Percentiles rank a stretch among this genome's conserved stretches.
These are phyloP conservation scores for Rhizopus stolonifer DNA, from an alignment of 371 early-diverging fungal species.

Conservation along the genomic window DNA sequence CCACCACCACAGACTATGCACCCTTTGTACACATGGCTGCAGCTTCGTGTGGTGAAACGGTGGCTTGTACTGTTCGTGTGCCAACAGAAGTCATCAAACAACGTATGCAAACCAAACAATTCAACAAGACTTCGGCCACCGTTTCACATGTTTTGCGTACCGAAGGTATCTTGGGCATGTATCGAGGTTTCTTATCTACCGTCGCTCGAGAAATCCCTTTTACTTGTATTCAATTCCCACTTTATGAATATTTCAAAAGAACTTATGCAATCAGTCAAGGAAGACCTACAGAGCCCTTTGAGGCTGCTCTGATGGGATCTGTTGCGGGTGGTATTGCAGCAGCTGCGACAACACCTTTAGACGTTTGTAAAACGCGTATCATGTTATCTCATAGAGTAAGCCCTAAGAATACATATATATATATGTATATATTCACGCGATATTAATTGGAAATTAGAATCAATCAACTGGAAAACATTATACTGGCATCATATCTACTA, in stretches of 20 bases:
- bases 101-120: slow-evolving; percentile 90
- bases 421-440: too few species aligned
- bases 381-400: slow-evolving; percentile 72
- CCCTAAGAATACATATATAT: too few species aligned
- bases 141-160: slow-evolving; percentile 58
- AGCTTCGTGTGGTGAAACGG: slow-evolving; percentile 91
- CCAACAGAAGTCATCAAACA: slow-evolving; percentile 97
- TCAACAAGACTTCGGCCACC: slow-evolving; percentile 59
- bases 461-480: slow-evolving; percentile 50
- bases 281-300: slow-evolving; percentile 66
- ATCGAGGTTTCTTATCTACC: slow-evolving; percentile 89
- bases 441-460: slow-evolving; percentile 13
- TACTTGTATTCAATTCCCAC: slow-evolving; percentile 93
- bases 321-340: slow-evolving; percentile 92
- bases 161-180: slow-evolving; percentile 87
- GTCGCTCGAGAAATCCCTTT: slow-evolving; percentile 94
- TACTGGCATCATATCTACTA: slow-evolving; percentile 69
- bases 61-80: slow-evolving; percentile 91
- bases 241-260: slow-evolving; percentile 89
- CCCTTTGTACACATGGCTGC: slow-evolving; percentile 85
- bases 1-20: slow-evolving; percentile 41
- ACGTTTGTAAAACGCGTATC: slow-evolving; percentile 90
- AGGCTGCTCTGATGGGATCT: slow-evolving; percentile 87
- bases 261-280: slow-evolving; percentile 46
- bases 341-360: slow-evolving; percentile 89